phyloP scores from a whole-genome alignment of 73 alveolate species.

The Paramecium pentaurelia region DNA sequence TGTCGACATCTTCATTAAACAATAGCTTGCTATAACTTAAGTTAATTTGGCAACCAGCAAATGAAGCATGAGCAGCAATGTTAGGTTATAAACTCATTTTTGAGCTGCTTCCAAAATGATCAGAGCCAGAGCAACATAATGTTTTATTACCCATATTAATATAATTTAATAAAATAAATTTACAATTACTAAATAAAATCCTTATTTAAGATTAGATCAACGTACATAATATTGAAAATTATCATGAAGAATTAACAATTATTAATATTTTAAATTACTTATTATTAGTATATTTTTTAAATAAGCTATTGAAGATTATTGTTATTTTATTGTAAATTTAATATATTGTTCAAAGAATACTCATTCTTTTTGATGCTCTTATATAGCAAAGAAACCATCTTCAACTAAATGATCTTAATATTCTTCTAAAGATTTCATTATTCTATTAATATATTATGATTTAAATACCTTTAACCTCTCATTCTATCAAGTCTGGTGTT shows the following conservation, averaged over 20 bases:
- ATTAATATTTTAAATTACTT: background rate
- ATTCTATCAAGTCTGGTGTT: background rate
- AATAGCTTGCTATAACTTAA: background rate
- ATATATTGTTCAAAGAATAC: background rate
- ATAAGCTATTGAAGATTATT: background rate
- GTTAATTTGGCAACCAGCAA: background rate
- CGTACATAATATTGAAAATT: background rate
- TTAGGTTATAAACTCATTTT: background rate
- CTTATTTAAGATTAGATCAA: background rate
- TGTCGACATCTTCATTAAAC: constrained; percentile 18
- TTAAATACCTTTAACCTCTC: background rate
- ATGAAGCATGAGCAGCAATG: background rate
- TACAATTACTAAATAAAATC: background rate
- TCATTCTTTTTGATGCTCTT: background rate
- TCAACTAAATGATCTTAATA: background rate
- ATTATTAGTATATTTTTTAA: background rate
- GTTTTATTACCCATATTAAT: constrained; percentile 40
- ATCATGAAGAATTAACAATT: background rate
- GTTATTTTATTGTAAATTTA: background rate
- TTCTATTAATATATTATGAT: background rate
- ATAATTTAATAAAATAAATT: background rate
- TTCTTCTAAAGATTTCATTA: background rate
- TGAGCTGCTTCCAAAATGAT: background rate
- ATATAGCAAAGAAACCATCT: background rate
- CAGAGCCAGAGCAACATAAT: background rate